Evolutionary conservation across 1,139 yeast species (phyloP), one percentile per base, ranked within the genome.

Genomic region (Sugiyamaella japonica): DNA sequence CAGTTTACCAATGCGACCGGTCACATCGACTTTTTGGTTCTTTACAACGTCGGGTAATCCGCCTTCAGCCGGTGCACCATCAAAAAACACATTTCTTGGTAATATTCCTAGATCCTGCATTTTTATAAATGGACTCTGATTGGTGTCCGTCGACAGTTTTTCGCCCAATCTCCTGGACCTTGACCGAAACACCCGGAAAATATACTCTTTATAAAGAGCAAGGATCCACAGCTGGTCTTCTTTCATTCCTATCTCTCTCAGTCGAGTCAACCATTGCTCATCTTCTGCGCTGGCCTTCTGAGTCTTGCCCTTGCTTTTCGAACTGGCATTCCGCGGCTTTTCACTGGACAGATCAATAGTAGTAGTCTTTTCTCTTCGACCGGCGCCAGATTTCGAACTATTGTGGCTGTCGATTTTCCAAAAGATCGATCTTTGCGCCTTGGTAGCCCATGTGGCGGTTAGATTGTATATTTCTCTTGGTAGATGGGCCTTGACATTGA

Each of bases 161-260:
- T 28, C 45, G 15, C 66, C 45, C 52, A 54, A 49, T 55, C 59
- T 56, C 55, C 64, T 61, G 54, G 75, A 73, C 3, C 87, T 82
- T 2, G 85, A 40, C 34, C 47, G n/a, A 37, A 45, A 38, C n/a
- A 51, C 82, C 56, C 84, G 80, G 61, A 73, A 77, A 7, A 90
- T 79, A 63, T 89, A 88, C 44, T 84, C 85, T 55, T 91, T 76
- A 51, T 89, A 66, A 3, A 56, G 61, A 3, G 61, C 55, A 6
- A 93, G 73, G 69, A 91, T 93, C 98, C 98, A 91, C 20, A 89
- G 66, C 51, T 90, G 96, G 12, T 76, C 78, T 15, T 83, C 87
- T 16, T 76, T 78, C 48, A 91, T 73, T 0, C 97, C 98, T 15
- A 87, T 76, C 1, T 85, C 77, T 52, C 82, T 80, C 50, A 93